Evolutionary conservation across 2,329 filamentous ascomycete genomes (phyloP).

Genomic region (Aspergillus quadricinctus): DNA sequence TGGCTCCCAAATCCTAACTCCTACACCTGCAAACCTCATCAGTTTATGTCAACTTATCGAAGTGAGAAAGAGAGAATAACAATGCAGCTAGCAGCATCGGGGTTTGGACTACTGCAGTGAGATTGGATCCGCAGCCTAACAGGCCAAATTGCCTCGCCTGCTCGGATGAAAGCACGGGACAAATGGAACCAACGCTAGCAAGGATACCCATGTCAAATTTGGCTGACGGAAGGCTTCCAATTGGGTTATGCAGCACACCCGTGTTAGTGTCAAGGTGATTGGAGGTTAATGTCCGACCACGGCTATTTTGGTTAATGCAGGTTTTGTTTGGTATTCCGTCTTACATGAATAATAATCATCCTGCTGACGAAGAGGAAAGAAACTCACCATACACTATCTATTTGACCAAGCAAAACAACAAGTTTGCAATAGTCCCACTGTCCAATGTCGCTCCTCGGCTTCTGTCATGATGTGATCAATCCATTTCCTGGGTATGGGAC

Average conservation of each 20-base stretch:
- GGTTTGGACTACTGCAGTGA: not conserved
- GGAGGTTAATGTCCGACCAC: not conserved
- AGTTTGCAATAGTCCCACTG: not conserved
- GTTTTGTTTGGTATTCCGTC: not conserved
- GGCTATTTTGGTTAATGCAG: not conserved
- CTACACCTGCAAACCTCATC: not conserved
- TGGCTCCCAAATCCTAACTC: not conserved
- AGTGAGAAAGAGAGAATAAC: no score
- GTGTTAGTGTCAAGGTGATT: not conserved
- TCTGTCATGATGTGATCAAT: not conserved
- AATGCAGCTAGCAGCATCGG: not conserved
- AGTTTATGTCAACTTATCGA: not conserved
- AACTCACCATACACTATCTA: not conserved
- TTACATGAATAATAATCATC: not conserved
- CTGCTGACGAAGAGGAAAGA: not conserved
- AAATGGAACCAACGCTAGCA: not conserved
- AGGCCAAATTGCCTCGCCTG: not conserved
- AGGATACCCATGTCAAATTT: not conserved
- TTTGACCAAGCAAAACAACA: not conserved
- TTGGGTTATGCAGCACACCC: not conserved
- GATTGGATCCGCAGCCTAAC: not conserved
- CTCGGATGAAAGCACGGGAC: not conserved
- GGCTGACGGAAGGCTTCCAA: not conserved
- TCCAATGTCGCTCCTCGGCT: not conserved
- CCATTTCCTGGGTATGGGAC: conserved; percentile 1